These are phyloP conservation scores for Boletus patriciae DNA, from an alignment of 768 basidiomycete genomes.

Conservation along the genomic window DNA sequence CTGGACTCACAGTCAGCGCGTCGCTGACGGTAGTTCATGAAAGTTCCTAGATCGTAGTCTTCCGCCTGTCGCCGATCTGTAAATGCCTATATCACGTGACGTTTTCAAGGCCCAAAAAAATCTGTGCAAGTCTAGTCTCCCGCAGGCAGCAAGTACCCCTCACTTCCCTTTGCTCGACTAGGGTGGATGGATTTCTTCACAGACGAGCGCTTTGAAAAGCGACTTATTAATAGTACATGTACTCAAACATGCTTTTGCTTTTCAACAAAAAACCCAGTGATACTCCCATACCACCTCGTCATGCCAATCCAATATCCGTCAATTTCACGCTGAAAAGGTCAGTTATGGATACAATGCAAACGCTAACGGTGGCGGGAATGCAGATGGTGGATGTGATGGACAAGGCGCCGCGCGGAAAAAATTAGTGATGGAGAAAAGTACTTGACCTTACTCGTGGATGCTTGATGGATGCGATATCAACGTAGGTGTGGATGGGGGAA, in stretches of 20 bases:
- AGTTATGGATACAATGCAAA: constrained; percentile 24
- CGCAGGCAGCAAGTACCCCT: too few species aligned
- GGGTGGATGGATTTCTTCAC: neutral
- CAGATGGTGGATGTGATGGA: neutral
- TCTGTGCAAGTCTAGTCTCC: too few species aligned
- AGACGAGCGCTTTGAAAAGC: neutral
- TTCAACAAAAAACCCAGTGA: neutral
- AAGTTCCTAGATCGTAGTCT: neutral
- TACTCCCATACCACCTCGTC: neutral
- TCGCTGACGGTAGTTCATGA: constrained; percentile 12
- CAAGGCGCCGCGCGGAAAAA: neutral
- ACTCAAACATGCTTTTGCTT: constrained; percentile 11
- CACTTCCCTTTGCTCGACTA: too few species aligned
- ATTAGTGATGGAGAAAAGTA: constrained; percentile 17
- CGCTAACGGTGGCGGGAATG: neutral
- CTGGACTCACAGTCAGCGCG: neutral
- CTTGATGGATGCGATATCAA: constrained; percentile 12
- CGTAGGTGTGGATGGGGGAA: neutral
- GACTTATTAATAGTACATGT: constrained; percentile 1
- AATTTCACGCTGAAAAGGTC: constrained; percentile 31
- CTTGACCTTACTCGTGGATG: constrained; percentile 29
- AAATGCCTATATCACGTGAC: too few species aligned
- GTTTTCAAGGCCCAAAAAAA: too few species aligned
- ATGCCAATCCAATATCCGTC: constrained; percentile 6
- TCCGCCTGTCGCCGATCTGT: too few species aligned